Evolutionary conservation across 208 protist genomes (phyloP).

Genomic region (Porcisia hertigi): DNA sequence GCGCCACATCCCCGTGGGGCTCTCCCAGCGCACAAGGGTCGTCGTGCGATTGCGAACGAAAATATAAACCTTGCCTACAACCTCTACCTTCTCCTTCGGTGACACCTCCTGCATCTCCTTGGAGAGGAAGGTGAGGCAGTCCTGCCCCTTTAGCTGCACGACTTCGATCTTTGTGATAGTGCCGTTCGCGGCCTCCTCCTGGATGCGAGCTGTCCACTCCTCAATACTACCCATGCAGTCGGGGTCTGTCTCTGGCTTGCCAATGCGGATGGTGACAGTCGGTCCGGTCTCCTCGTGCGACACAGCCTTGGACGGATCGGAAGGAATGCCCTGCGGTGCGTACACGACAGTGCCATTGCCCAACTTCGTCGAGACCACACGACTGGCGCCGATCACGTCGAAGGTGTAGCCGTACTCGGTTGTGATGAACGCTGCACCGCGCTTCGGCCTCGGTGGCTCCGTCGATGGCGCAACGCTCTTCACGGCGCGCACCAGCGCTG

Average conservation of each 20-base stretch:
- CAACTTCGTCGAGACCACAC: conserved; percentile 66
- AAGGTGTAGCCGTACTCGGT: conserved; percentile 65
- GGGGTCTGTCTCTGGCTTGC: conserved; percentile 61
- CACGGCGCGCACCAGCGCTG: conserved; percentile 34
- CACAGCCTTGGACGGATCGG: conserved; percentile 32
- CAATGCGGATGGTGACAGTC: conserved; percentile 72
- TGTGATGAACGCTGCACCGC: conserved; percentile 49
- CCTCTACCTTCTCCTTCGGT: conserved; percentile 58
- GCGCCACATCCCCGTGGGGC: conserved; percentile 42
- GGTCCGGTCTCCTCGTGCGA: conserved; percentile 52
- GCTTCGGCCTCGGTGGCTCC: conserved; percentile 38
- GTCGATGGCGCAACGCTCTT: conserved; percentile 51
- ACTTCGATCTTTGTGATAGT: conserved; percentile 57
- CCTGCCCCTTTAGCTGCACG: conserved; percentile 36
- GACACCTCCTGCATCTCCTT: conserved; percentile 82
- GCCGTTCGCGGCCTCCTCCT: conserved; percentile 46
- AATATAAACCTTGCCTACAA: conserved; percentile 66
- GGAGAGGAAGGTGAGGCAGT: conserved; percentile 69
- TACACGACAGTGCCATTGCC: conserved; percentile 72
- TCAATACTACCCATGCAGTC: conserved; percentile 71
- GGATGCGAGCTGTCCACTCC: conserved; percentile 66
- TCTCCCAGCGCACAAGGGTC: conserved; percentile 77
- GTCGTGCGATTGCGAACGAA: conserved; percentile 67
- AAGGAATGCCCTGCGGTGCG: conserved; percentile 54
- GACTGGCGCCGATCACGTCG: conserved; percentile 49